Conservation (phyloP, 805 yeast genomes). For the Suhomyces xylopsoci region DNA sequence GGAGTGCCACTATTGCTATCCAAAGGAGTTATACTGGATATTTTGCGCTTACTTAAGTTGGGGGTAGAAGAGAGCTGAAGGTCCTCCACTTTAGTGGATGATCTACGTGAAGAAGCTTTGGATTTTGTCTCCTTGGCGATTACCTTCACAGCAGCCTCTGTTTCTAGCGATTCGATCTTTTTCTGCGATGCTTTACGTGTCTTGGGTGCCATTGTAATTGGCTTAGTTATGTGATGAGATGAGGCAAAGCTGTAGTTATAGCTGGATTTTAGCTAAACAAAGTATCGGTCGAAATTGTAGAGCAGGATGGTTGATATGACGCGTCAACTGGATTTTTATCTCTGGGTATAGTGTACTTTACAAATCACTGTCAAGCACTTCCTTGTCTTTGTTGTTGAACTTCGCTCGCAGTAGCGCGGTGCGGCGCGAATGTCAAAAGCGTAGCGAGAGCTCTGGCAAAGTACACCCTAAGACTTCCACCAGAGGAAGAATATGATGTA, state of each 20-base stretch:
- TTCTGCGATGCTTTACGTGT: constrained; percentile 8
- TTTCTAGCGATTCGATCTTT: not conserved
- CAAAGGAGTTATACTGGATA: not conserved
- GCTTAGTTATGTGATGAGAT: not conserved
- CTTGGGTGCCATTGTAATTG: constrained; percentile 6
- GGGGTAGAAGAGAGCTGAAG: constrained; percentile 1
- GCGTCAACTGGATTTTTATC: not conserved
- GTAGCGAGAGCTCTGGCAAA: not conserved
- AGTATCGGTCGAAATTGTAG: not conserved
- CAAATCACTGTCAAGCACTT: not conserved
- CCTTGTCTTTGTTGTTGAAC: not conserved
- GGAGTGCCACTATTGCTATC: not conserved
- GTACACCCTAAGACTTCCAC: not conserved
- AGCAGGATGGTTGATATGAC: not conserved
- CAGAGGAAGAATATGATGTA: not conserved
- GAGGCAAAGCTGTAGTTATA: not conserved
- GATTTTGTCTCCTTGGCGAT: not conserved
- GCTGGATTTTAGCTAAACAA: not conserved
- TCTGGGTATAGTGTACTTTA: not conserved
- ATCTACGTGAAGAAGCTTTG: not conserved
- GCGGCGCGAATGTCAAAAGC: not conserved
- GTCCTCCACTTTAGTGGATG: not conserved
- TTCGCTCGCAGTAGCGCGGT: not conserved
- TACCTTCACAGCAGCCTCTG: not conserved
- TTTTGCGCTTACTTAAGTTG: not conserved